Base-by-base conservation (phyloP, 768 basidiomycete genomes). In the Fomitopsis pulvina region DNA sequence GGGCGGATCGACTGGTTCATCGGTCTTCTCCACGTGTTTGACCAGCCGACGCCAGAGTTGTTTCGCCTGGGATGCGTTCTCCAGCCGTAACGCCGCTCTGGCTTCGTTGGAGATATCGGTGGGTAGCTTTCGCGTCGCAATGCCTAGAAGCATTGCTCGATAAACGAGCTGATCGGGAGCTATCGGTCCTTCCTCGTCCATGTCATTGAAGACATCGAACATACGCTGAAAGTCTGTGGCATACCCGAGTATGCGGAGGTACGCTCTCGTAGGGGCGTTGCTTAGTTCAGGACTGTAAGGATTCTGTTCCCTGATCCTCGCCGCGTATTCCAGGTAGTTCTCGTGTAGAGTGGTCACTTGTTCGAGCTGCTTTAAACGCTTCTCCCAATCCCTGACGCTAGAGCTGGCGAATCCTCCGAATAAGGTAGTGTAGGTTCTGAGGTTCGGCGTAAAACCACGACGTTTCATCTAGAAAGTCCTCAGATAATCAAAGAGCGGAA, bases 401-500 rank as follows among this genome's bases (percentile, higher is more conserved):
- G n/a, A n/a, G n/a, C n/a, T 71, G 2, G 77, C 71, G 38, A 85
- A 71, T 5, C 86, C 87, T 39, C 11, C 29, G 14, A 65, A 73
- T 63, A 92, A 73, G 21, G 85, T 87, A 40, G 76, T 72, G 57
- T 77, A 92, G 1, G 90, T 90, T 50, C 79, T 68, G 6, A 72
- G 64, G 39, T 75, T 82, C 22, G 91, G 87, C 41, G 73, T 73
- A 60, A 89, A 83, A 1, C 87, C 86, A 39, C 91, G 79, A 28
- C 88, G 77, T 66, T 89, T 92, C 88, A 92, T 89, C 90, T 92
- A 52, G 29, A 52, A 49, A 24, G 43, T 27, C 5, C n/a, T 41
- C 20, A 45, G 46, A 21, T n/a, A n/a, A n/a, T n/a, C n/a, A 37
- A 18, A 37, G 26, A 3, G 9, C n/a, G 29, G 62, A n/a, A 25